Conservation (phyloP, 495 filamentous ascomycete species). For the Annulohypoxylon maeteangense region DNA sequence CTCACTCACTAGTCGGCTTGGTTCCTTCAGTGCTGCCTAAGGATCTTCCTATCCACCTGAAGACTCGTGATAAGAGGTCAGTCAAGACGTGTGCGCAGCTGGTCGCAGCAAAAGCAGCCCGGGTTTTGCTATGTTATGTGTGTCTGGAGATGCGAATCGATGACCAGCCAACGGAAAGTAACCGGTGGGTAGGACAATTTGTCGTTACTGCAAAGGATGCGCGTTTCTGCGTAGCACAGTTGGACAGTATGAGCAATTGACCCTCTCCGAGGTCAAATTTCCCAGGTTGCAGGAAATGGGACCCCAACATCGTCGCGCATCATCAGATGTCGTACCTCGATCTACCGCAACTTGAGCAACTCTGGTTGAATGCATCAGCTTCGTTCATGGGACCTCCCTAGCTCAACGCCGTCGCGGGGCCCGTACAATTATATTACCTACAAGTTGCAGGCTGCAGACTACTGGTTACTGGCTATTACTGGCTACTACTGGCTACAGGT, state of each 20-base stretch:
- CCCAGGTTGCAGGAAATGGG: slow-evolving; percentile 37
- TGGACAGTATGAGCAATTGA: slow-evolving; percentile 21
- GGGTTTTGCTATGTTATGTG: slow-evolving; percentile 24
- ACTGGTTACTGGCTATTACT: too few relatives aligned
- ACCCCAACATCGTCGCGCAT: slow-evolving; percentile 30
- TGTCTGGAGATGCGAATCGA: slow-evolving; percentile 39
- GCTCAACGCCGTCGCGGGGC: slow-evolving; percentile 1
- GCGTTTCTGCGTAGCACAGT: slow-evolving; percentile 37
- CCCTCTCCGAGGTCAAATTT: slow-evolving; percentile 38
- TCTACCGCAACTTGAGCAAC: slow-evolving; percentile 37
- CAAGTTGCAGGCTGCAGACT: background rate
- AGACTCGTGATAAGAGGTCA: slow-evolving; percentile 13
- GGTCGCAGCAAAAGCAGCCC: slow-evolving; percentile 29
- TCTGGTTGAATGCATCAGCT: slow-evolving; percentile 32
- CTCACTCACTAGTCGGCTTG: slow-evolving; percentile 1
- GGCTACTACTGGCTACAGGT: too few relatives aligned
- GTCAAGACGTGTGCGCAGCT: slow-evolving; percentile 19
- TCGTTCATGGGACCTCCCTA: slow-evolving; percentile 19
- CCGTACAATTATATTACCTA: slow-evolving; percentile 24
- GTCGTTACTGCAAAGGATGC: slow-evolving; percentile 36
- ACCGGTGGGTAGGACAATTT: slow-evolving; percentile 43
- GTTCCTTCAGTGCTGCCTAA: background rate
- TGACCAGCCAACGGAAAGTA: slow-evolving; percentile 25
- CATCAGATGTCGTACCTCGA: slow-evolving; percentile 39
- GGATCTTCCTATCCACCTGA: background rate